A percentile compares a stretch with the other conserved stretches of the same genome.
Conservation (phyloP, 805 yeast genomes). For the Isabelozyma pseudorhagii region DNA sequence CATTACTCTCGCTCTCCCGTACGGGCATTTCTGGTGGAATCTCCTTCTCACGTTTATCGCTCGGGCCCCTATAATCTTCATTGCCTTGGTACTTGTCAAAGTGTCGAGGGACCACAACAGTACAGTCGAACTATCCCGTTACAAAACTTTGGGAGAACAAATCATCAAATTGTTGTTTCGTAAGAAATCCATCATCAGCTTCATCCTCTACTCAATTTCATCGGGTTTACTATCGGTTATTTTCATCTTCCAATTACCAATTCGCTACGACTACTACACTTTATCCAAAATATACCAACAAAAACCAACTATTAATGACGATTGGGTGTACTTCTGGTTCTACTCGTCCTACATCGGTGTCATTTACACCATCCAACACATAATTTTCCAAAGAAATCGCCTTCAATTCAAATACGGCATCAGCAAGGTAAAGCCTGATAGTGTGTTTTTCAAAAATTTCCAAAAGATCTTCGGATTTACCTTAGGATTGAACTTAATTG, state of each 20-base stretch:
- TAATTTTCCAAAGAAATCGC: constrained; percentile 53
- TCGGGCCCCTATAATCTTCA: constrained; percentile 29
- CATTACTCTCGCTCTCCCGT: constrained; percentile 23
- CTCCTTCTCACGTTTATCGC: constrained; percentile 17
- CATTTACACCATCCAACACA: constrained; percentile 49
- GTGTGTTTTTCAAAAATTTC: constrained; percentile 21
- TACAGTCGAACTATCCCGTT: constrained; percentile 28
- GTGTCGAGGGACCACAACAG: constrained; percentile 19
- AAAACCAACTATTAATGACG: constrained; percentile 36
- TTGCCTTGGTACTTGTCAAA: constrained; percentile 24
- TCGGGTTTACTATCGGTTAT: constrained; percentile 19
- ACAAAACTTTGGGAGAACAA: constrained; percentile 33
- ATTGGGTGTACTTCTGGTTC: constrained; percentile 50
- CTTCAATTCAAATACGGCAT: constrained; percentile 45
- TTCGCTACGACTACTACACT: constrained; percentile 23
- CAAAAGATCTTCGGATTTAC: constrained; percentile 36
- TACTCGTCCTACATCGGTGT: constrained; percentile 37
- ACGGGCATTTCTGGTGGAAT: constrained; percentile 29
- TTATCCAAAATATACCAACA: constrained; percentile 38
- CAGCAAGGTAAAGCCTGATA: constrained; percentile 38
- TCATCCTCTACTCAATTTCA: constrained; percentile 19
- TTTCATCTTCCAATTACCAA: constrained; percentile 25
- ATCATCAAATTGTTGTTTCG: constrained; percentile 18
- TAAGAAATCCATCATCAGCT: constrained; percentile 12
- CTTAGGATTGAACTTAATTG: constrained; percentile 23